Evolutionary conservation across 768 basidiomycete genomes (phyloP).

Genomic region (Lyophyllum atratum): DNA sequence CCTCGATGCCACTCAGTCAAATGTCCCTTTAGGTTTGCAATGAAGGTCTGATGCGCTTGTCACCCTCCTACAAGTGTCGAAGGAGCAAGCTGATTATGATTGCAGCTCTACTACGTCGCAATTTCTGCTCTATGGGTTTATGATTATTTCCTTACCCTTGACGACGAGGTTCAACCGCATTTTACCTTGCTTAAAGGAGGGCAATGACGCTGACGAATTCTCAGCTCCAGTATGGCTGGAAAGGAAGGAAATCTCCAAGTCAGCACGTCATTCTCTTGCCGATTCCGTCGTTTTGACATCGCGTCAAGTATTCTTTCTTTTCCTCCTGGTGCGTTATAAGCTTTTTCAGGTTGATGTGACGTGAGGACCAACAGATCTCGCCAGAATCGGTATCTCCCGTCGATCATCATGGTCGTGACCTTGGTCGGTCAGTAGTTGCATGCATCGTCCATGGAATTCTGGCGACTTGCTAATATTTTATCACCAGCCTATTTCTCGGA

Average conservation of each 20-base stretch:
- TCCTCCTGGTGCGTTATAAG: slow-evolving; percentile 1
- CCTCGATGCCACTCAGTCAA: not conserved
- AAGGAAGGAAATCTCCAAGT: not conserved
- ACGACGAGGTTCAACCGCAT: slow-evolving; percentile 10
- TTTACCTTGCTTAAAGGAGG: not conserved
- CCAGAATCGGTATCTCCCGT: slow-evolving; percentile 20
- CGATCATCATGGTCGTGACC: slow-evolving; percentile 14
- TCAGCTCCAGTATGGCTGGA: slow-evolving; percentile 9
- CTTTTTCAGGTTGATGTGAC: not conserved
- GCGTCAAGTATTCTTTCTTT: slow-evolving; percentile 5
- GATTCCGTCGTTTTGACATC: not conserved
- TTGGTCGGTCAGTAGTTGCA: slow-evolving; percentile 13
- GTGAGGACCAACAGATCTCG: not conserved
- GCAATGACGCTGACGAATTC: not conserved
- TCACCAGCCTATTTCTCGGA: slow-evolving; percentile 4
- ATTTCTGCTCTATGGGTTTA: slow-evolving; percentile 16
- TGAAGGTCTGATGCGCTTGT: not conserved
- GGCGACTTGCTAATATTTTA: not conserved
- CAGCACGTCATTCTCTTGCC: not conserved
- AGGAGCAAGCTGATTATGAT: not conserved
- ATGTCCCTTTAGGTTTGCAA: slow-evolving; percentile 1
- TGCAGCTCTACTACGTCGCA: slow-evolving; percentile 15
- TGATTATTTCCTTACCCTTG: slow-evolving; percentile 17
- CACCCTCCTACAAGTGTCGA: not conserved
- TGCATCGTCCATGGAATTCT: too few species aligned